phyloP scores from a whole-genome alignment of 305 asterid species.

The Fraxinus angustifolia region DNA sequence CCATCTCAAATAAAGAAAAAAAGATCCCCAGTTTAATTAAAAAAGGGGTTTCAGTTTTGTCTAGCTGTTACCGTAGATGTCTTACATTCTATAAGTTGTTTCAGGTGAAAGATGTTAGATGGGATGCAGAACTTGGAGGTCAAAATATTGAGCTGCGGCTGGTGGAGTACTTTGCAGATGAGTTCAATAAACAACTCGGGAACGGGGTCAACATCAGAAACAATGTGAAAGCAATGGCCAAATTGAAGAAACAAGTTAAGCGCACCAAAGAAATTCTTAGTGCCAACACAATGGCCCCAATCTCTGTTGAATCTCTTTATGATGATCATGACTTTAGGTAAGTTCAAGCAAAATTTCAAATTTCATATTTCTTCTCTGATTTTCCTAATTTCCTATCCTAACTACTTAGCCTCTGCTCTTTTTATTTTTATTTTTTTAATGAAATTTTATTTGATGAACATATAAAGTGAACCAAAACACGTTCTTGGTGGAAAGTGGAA shows the following conservation, averaged over 20 bases:
- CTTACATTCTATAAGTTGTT: constrained; percentile 28
- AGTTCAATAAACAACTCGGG: constrained; percentile 87
- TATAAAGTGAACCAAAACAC: neutral
- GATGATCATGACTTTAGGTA: constrained; percentile 93
- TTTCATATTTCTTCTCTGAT: neutral
- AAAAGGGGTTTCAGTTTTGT: neutral
- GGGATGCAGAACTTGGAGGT: constrained; percentile 96
- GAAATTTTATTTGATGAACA: neutral
- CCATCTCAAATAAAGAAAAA: neutral
- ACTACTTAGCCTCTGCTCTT: neutral
- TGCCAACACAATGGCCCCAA: constrained; percentile 85
- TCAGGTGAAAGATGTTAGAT: constrained; percentile 93
- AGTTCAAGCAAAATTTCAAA: constrained; percentile 9
- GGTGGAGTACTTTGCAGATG: constrained; percentile 88
- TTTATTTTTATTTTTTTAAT: no score
- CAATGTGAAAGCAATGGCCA: constrained; percentile 90
- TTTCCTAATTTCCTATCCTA: neutral
- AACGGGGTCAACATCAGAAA: constrained; percentile 71
- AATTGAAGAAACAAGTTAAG: constrained; percentile 92
- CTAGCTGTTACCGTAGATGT: neutral
- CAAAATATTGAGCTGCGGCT: constrained; percentile 82
- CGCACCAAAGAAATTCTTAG: constrained; percentile 95
- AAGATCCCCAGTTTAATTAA: neutral
- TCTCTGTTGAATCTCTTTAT: constrained; percentile 84
- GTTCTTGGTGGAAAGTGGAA: neutral